A percentile compares a stretch with the other conserved stretches of the same genome.
phyloP scores from a whole-genome alignment of 768 basidiomycete species.

The Naganishia kalamii region DNA sequence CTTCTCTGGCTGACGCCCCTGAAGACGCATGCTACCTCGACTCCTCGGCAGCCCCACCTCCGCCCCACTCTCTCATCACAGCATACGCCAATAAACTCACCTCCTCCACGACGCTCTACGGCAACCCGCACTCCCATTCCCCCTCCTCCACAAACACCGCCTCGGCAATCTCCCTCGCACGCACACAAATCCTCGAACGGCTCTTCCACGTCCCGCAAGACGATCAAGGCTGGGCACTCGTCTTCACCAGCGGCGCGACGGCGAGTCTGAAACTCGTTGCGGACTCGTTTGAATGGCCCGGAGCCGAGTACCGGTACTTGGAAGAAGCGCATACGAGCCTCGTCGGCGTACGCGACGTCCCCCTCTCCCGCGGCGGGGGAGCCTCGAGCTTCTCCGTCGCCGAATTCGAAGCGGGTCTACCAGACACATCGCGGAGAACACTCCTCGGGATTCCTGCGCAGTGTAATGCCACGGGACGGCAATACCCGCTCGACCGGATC shows the following conservation, averaged over 20 bases:
- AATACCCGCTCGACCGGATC: not conserved
- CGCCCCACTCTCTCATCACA: conserved; percentile 18
- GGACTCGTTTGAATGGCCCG: conserved; percentile 26
- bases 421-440: not conserved
- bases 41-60: conserved; percentile 30
- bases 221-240: conserved; percentile 29
- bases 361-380: not conserved
- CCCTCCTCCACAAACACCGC: conserved; percentile 20
- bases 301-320: conserved; percentile 15
- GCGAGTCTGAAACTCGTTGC: conserved; percentile 28
- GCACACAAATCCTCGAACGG: conserved; percentile 22
- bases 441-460: conserved; percentile 31
- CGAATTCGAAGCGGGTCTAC: not conserved
- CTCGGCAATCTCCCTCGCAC: conserved; percentile 18
- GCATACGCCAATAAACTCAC: conserved; percentile 12
- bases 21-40: conserved; percentile 28
- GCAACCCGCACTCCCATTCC: conserved; percentile 34
- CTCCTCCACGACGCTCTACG: conserved; percentile 17
- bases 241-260: conserved; percentile 35
- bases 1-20: not conserved
- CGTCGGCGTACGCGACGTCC: conserved; percentile 23
- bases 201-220: conserved; percentile 25
- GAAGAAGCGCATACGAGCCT: conserved; percentile 26
- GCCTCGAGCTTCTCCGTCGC: not conserved
- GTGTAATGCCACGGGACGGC: conserved; percentile 35